Evolutionary conservation across 2,329 filamentous ascomycete genomes (phyloP), one percentile per base, ranked within the genome.

Genomic region (Amphichorda felina): DNA sequence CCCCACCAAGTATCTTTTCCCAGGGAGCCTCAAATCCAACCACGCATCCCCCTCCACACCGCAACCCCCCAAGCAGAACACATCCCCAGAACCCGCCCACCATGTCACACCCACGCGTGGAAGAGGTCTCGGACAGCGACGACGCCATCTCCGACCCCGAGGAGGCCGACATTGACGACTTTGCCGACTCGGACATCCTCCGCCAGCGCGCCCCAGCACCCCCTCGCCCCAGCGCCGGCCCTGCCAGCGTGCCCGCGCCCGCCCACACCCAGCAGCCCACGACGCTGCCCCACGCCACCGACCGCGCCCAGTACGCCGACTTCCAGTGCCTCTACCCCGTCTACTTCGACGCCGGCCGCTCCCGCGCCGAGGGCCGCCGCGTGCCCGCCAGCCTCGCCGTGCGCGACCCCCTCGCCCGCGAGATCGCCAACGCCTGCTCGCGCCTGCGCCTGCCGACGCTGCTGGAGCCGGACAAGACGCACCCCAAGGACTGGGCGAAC

Each of bases 401-500:
- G 5, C 55, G 67, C 38, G 93, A 89, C 62, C 91, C 91, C 19
- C 71, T 98, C 29, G 91, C 91, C 7, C 75, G 83, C 50, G 85
- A 91, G 50, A 88, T 98, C 53, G 81, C 87, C 30, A 80, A 84
- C 53, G 89, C 88, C n/a, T 83, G 83, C 57, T 77, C 79, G 29
- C 61, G 69, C 31, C 70, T 94, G 40, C 73, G 79, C 21, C 64
- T 86, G 25, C 70, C 74, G 41, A 79, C 81, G 30, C 77, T 91
- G 7, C 82, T 95, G 55, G 91, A 98, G 63, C 85, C 88, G 1
- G 82, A 82, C 53, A 94, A 94, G 66, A 72, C 78, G 41, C 91
- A 98, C 59, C 91, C 91, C 6, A 89, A 91, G 62, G 91, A 98
- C 65, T 98, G 91, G 91, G 80, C 82, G 38, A 98, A 98, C 63